Percentiles rank a stretch among this genome's conserved stretches.
phyloP scores from a whole-genome alignment of 2,329 filamentous ascomycete genomes.

The Fonsecaea pugnacius region DNA sequence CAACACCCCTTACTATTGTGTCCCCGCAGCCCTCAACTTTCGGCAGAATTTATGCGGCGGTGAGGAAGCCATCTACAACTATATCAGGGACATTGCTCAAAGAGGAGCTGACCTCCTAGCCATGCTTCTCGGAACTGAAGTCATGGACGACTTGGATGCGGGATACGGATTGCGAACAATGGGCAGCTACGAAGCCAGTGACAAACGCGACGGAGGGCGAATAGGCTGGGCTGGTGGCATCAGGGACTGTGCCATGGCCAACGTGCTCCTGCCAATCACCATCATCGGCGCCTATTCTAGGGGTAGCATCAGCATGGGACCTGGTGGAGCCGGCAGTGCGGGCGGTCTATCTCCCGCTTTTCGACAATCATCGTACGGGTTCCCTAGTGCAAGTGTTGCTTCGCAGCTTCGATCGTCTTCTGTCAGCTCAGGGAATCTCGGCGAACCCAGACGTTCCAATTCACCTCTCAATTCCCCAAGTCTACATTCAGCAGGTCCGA shows the following conservation, averaged over 20 bases:
- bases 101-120: constrained; percentile 67
- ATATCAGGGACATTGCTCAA: constrained; percentile 66
- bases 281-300: constrained; percentile 41
- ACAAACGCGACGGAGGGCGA: constrained; percentile 43
- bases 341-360: constrained; percentile 36
- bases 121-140: constrained; percentile 67
- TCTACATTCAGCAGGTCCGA: constrained; percentile 27
- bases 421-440: constrained; percentile 20
- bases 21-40: constrained; percentile 73
- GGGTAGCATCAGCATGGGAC: constrained; percentile 36
- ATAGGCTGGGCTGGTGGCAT: constrained; percentile 53
- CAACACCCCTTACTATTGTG: constrained; percentile 70
- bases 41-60: constrained; percentile 71
- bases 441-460: constrained; percentile 21
- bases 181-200: constrained; percentile 36
- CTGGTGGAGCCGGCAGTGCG: constrained; percentile 37
- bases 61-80: constrained; percentile 69
- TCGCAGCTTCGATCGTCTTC: constrained; percentile 20
- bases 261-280: constrained; percentile 71
- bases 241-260: constrained; percentile 70
- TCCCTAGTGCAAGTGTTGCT: constrained; percentile 26
- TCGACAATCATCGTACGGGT: constrained; percentile 34
- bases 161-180: constrained; percentile 37
- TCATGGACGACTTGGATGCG: constrained; percentile 62
- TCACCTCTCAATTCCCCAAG: constrained; percentile 31